Evolutionary conservation across 23 red algal genomes (phyloP).

Genomic region (Chondrus crispus): DNA sequence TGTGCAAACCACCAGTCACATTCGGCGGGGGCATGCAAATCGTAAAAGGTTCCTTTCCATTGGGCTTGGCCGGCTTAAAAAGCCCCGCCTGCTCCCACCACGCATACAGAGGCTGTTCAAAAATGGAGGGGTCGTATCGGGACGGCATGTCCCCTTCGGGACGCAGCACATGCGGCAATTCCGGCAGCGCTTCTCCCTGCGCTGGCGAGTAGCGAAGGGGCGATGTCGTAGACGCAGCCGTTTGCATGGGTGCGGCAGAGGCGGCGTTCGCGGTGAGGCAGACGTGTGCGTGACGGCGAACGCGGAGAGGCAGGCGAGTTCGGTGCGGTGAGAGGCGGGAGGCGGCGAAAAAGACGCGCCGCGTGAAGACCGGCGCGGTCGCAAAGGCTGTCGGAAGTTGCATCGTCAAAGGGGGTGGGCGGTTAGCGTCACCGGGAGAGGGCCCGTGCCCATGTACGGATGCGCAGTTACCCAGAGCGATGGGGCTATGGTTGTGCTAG

Average conservation of each 20-base stretch:
- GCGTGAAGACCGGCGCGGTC: neutral
- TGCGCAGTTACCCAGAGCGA: too few relatives aligned
- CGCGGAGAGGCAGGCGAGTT: neutral
- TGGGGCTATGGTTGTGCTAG: too few relatives aligned
- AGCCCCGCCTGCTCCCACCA: slow-evolving; percentile 90
- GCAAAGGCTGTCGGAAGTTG: neutral
- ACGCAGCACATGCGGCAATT: slow-evolving; percentile 21
- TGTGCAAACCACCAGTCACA: slow-evolving; percentile 96
- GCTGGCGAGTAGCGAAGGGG: too few relatives aligned
- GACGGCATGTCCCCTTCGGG: slow-evolving; percentile 64
- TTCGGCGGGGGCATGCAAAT: slow-evolving; percentile 99
- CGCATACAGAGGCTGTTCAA: slow-evolving; percentile 75
- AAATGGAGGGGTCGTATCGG: slow-evolving; percentile 59
- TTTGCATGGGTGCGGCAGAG: neutral
- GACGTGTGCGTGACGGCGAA: neutral
- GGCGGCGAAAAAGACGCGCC: neutral
- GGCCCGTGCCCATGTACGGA: too few relatives aligned
- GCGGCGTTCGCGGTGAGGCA: neutral
- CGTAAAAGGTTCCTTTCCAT: slow-evolving; percentile 61
- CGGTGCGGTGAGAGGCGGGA: neutral
- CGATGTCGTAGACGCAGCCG: too few relatives aligned
- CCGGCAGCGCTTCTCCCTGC: neutral
- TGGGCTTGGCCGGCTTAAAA: slow-evolving; percentile 54
- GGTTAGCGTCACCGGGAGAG: neutral
- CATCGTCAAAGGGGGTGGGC: neutral